Percentiles rank a stretch among this genome's conserved stretches.
Conservation (phyloP, 192 early-diverging fungal species). For the Dissophora globulifera region DNA sequence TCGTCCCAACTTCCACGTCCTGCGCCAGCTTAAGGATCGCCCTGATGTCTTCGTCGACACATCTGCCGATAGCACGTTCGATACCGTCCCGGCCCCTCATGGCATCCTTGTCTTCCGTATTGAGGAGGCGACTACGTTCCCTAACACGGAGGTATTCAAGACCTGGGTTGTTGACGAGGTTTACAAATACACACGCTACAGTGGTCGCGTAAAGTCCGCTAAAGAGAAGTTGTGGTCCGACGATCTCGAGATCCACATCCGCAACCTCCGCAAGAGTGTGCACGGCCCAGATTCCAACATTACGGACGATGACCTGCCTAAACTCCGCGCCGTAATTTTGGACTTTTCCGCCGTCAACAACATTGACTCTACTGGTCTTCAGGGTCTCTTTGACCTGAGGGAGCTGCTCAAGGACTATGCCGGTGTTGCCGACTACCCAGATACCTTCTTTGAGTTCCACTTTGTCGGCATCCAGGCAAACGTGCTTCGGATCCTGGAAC, state of each 20-base stretch:
- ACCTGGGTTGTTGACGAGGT: slow-evolving; percentile 57
- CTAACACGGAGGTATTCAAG: slow-evolving; percentile 72
- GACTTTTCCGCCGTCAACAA: slow-evolving; percentile 85
- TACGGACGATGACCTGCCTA: slow-evolving; percentile 57
- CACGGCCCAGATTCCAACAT: slow-evolving; percentile 23
- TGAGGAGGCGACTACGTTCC: slow-evolving; percentile 74
- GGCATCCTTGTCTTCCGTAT: slow-evolving; percentile 78
- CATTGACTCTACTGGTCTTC: slow-evolving; percentile 83
- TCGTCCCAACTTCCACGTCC: slow-evolving; percentile 64
- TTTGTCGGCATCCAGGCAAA: slow-evolving; percentile 52
- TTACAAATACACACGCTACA: slow-evolving; percentile 51
- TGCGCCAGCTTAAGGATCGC: slow-evolving; percentile 58
- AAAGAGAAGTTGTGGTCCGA: slow-evolving; percentile 68
- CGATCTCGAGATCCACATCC: slow-evolving; percentile 32
- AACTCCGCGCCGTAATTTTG: slow-evolving; percentile 76
- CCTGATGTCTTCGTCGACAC: slow-evolving; percentile 42
- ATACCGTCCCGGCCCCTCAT: slow-evolving; percentile 57
- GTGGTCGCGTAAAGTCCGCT: slow-evolving; percentile 55
- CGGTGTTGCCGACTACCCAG: slow-evolving; percentile 25
- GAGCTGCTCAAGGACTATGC: slow-evolving; percentile 46
- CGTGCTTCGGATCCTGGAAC: slow-evolving; percentile 30
- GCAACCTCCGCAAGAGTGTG: slow-evolving; percentile 18
- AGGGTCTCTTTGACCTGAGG: slow-evolving; percentile 73
- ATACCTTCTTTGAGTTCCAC: slow-evolving; percentile 51
- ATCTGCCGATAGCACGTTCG: slow-evolving; percentile 14